These are phyloP conservation scores for Emericellopsis atlantica DNA, from an alignment of 2,329 filamentous ascomycete species.

Conservation along the genomic window DNA sequence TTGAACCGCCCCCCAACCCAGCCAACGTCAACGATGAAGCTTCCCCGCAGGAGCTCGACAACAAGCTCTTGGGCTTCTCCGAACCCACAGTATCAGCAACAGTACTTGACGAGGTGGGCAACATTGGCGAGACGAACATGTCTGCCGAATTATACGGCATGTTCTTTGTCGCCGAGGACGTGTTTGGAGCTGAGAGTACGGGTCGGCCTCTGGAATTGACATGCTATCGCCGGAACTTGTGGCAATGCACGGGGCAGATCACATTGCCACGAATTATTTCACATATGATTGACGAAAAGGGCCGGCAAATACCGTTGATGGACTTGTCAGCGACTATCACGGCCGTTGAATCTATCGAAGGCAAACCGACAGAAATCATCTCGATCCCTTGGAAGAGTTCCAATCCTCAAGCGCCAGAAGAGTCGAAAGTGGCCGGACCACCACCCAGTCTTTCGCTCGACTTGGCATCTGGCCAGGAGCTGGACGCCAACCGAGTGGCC, in stretches of 20 bases:
- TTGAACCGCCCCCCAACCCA: slow-evolving; percentile 27
- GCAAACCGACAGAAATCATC: slow-evolving; percentile 85
- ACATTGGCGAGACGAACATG: slow-evolving; percentile 52
- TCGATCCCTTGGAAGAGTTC: slow-evolving; percentile 91
- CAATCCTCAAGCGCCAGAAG: slow-evolving; percentile 39
- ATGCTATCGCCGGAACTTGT: slow-evolving; percentile 88
- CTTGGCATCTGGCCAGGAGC: slow-evolving; percentile 45
- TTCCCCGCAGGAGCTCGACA: slow-evolving; percentile 46
- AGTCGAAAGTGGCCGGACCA: slow-evolving; percentile 32
- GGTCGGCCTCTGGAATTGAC: slow-evolving; percentile 67
- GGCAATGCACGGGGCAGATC: slow-evolving; percentile 85
- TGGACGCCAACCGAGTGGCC: slow-evolving; percentile 67
- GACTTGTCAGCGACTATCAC: slow-evolving; percentile 73
- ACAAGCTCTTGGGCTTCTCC: slow-evolving; percentile 66
- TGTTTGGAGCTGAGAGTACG: slow-evolving; percentile 49
- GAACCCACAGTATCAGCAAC: slow-evolving; percentile 45
- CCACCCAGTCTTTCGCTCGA: slow-evolving; percentile 45
- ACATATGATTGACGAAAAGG: slow-evolving; percentile 60
- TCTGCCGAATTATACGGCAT: slow-evolving; percentile 72
- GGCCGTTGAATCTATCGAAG: slow-evolving; percentile 84
- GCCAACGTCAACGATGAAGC: slow-evolving; percentile 29
- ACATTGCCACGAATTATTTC: slow-evolving; percentile 62
- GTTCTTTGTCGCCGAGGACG: slow-evolving; percentile 79
- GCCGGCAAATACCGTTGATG: slow-evolving; percentile 63
- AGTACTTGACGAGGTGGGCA: slow-evolving; percentile 53